Evolutionary conservation across 352 stramenopile genomes (phyloP).

Genomic region (Pythium angustatum): DNA sequence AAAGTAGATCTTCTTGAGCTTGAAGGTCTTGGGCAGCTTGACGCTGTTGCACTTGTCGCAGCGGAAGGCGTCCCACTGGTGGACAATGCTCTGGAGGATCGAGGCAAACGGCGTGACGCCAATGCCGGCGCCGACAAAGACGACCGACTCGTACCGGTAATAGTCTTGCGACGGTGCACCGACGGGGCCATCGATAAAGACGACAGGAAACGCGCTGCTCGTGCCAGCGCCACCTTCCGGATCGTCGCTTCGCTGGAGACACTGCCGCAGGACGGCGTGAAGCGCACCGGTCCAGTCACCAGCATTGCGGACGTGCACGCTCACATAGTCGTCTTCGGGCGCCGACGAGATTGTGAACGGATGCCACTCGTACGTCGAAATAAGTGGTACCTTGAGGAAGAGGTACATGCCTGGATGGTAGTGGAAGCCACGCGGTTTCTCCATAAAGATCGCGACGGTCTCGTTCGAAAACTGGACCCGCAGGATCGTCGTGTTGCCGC

Average conservation of each 20-base stretch:
- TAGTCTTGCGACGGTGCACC: slow-evolving; percentile 78
- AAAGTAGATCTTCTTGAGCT: too few species aligned
- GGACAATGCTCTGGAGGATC: slow-evolving; percentile 76
- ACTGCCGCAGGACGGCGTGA: slow-evolving; percentile 20
- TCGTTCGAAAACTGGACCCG: slow-evolving; percentile 53
- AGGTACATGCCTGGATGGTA: slow-evolving; percentile 81
- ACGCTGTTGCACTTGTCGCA: slow-evolving; percentile 72
- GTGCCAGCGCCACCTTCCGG: slow-evolving; percentile 62
- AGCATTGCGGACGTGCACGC: slow-evolving; percentile 67
- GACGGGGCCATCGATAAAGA: slow-evolving; percentile 77
- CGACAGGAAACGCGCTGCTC: slow-evolving; percentile 60
- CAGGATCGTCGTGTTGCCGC: slow-evolving; percentile 24
- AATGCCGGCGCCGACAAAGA: slow-evolving; percentile 76
- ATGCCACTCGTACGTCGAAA: slow-evolving; percentile 85
- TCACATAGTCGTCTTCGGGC: slow-evolving; percentile 65
- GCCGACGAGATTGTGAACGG: slow-evolving; percentile 88
- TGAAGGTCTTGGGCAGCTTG: slow-evolving; percentile 61
- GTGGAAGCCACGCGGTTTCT: slow-evolving; percentile 57
- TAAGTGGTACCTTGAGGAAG: slow-evolving; percentile 76
- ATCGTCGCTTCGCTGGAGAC: not conserved
- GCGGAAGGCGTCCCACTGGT: slow-evolving; percentile 75
- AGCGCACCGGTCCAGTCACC: slow-evolving; percentile 69
- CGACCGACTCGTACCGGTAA: slow-evolving; percentile 71
- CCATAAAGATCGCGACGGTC: slow-evolving; percentile 65
- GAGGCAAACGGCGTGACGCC: slow-evolving; percentile 84